Conservation (phyloP, 345 rosid genomes). For the Brassica rapa region DNA sequence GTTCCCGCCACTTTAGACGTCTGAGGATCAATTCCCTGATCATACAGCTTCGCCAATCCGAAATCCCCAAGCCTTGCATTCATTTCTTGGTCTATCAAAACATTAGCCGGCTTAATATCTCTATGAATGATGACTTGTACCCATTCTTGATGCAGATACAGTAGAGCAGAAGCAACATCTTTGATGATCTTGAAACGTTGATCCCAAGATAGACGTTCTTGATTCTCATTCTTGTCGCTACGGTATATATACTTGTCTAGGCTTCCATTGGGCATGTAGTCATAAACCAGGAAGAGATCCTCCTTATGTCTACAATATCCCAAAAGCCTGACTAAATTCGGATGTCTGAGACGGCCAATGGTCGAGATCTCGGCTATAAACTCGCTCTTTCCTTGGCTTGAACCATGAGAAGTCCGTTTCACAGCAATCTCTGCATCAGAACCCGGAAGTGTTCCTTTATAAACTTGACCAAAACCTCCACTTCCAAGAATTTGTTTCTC, state of each 20-base stretch:
- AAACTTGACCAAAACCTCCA: background rate
- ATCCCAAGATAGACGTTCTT: background rate
- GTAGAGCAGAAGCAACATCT: background rate
- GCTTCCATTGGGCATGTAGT: background rate
- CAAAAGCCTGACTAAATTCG: background rate
- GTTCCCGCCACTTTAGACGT: background rate
- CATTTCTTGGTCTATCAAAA: background rate
- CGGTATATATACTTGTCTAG: background rate
- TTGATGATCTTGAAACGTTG: background rate
- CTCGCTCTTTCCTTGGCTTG: background rate
- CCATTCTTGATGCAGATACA: background rate
- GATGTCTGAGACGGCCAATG: background rate
- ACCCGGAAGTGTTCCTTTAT: background rate
- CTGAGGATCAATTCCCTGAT: background rate
- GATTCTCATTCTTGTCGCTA: background rate
- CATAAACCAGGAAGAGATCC: background rate
- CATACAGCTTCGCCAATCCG: background rate
- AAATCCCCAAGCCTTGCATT: background rate
- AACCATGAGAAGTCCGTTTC: background rate
- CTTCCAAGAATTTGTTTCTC: background rate
- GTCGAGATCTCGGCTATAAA: background rate
- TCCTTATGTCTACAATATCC: background rate
- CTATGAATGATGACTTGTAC: background rate
- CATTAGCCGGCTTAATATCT: background rate
- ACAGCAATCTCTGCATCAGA: background rate